phyloP scores from a whole-genome alignment of 495 filamentous ascomycete genomes.

The Aspergillus sclerotiicarbonarius region DNA sequence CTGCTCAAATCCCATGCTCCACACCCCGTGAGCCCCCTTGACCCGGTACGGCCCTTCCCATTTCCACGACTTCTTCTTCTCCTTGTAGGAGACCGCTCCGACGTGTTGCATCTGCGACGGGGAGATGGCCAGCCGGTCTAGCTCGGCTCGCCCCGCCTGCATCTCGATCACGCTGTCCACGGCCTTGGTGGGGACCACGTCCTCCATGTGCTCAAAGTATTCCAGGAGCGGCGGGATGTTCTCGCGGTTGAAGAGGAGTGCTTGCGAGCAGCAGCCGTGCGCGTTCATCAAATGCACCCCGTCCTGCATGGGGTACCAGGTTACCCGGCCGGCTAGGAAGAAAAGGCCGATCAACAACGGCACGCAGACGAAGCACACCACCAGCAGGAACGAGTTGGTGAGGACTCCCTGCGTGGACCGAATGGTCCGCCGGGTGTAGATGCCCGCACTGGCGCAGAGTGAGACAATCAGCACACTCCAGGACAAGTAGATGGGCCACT shows the following conservation, averaged over 20 bases:
- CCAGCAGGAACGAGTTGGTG: constrained; percentile 25
- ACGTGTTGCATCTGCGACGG: constrained; percentile 32
- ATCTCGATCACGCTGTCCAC: constrained; percentile 26
- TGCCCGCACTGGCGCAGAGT: constrained; percentile 18
- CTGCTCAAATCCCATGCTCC: constrained; percentile 30
- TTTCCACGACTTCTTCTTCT: constrained; percentile 19
- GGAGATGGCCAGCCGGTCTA: constrained; percentile 26
- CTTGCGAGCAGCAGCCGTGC: constrained; percentile 40
- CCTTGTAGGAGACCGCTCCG: constrained; percentile 29
- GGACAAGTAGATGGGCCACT: constrained; percentile 42
- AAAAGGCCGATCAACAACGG: constrained; percentile 35
- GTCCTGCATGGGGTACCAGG: constrained; percentile 31
- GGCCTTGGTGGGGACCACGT: constrained; percentile 13
- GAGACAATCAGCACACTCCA: constrained; percentile 29
- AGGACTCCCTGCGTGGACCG: constrained; percentile 18
- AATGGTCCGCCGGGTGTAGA: constrained; percentile 16
- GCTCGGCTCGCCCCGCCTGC: constrained; percentile 12
- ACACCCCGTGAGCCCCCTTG: constrained; percentile 29
- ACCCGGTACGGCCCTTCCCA: constrained; percentile 19
- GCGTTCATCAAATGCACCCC: constrained; percentile 34
- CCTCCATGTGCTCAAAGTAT: constrained; percentile 17
- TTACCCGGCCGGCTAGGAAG: constrained; percentile 37
- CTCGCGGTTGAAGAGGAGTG: constrained; percentile 29
- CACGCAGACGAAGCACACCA: constrained; percentile 27
- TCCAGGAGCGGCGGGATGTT: constrained; percentile 23